Evolutionary conservation across 2,329 filamentous ascomycete species (phyloP).

Genomic region (Didymella lethalis): DNA sequence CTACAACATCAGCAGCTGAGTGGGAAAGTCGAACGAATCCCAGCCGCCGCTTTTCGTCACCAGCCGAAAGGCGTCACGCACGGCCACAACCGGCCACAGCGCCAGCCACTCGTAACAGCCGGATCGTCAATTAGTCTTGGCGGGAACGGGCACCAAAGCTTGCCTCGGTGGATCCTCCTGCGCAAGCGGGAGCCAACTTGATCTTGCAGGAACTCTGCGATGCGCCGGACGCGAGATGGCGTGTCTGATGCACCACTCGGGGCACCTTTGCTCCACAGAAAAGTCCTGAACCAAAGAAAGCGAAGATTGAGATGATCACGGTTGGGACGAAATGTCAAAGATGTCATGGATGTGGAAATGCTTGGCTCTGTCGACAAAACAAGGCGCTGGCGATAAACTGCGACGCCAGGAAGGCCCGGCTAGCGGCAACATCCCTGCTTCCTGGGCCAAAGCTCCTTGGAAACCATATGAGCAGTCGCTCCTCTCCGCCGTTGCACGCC

Average conservation of each 20-base stretch:
- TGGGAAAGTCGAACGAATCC: background rate
- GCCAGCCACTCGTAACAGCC: slow-evolving; percentile 12
- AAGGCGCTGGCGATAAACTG: slow-evolving; percentile 14
- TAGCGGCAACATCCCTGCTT: slow-evolving; percentile 19
- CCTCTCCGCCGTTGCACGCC: slow-evolving; percentile 3
- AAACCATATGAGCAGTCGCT: slow-evolving; percentile 8
- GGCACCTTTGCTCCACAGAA: slow-evolving; percentile 8
- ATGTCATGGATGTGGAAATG: slow-evolving; percentile 18
- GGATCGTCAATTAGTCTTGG: slow-evolving; percentile 17
- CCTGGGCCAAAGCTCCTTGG: slow-evolving; percentile 9
- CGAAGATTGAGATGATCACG: slow-evolving; percentile 6
- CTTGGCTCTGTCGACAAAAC: slow-evolving; percentile 17
- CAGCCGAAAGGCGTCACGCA: slow-evolving; percentile 11
- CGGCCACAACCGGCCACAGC: slow-evolving; percentile 18
- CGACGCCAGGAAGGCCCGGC: slow-evolving; percentile 13
- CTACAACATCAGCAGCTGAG: background rate
- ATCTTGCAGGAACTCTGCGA: slow-evolving; percentile 10
- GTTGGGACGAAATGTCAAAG: slow-evolving; percentile 10
- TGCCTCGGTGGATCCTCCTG: slow-evolving; percentile 11
- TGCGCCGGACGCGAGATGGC: slow-evolving; percentile 8
- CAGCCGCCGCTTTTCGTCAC: slow-evolving; percentile 1
- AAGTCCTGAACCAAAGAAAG: background rate
- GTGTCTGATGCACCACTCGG: background rate
- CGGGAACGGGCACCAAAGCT: slow-evolving; percentile 13
- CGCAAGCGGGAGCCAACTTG: slow-evolving; percentile 13